Base-by-base conservation (phyloP, 352 stramenopile genomes). In the Phytopythium ostracodes region DNA sequence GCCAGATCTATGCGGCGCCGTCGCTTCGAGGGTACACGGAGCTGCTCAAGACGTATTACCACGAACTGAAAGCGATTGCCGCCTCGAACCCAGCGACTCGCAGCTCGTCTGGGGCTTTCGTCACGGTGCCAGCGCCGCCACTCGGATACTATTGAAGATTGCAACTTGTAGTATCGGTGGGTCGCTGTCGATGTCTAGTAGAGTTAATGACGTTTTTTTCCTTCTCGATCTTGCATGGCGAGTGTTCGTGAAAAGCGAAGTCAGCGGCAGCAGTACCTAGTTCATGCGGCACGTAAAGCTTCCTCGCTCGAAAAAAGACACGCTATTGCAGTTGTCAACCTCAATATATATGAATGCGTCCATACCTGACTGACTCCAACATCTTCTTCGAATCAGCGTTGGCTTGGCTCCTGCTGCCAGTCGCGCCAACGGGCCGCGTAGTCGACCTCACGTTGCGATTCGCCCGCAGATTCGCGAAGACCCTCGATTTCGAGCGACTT, bases 401-500 rank as follows among this genome's bases (percentile, higher is more conserved):
- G 1, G 24, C 12, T 51, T 20, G 36, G 17, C 0, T 5, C 24
- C 14, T 25, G 8, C 11, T 60, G 35, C 55, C 55, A 60, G 18
- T 57, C 27, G 22, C 70, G 66, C 64, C 60, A 78, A 10, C 65
- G 58, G 58, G 78, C 73, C 11, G 76, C 76, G 63, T 84, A 84
- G 52, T 78, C 70, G 11, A 81, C 66, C 20, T 65, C 67, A 2
- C 72, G 65, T 4, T 75, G 59, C 20, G 72, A 69, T 42, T 79
- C 74, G 49, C 68, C 66, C 38, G 77, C 86, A 10, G 85, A 94
- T 61, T 94, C 85, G 4, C 85, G 83, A 12, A 94, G 35, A 0
- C 85, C 85, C 70, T 94, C 85, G 47, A 94, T 90, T 62, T 94
- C 85, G 25, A 94, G 73, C 15, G 70, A 88, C 38, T 88, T 81